Evolutionary conservation across 352 stramenopile genomes (phyloP).

Genomic region (Phytophthora melonis): DNA sequence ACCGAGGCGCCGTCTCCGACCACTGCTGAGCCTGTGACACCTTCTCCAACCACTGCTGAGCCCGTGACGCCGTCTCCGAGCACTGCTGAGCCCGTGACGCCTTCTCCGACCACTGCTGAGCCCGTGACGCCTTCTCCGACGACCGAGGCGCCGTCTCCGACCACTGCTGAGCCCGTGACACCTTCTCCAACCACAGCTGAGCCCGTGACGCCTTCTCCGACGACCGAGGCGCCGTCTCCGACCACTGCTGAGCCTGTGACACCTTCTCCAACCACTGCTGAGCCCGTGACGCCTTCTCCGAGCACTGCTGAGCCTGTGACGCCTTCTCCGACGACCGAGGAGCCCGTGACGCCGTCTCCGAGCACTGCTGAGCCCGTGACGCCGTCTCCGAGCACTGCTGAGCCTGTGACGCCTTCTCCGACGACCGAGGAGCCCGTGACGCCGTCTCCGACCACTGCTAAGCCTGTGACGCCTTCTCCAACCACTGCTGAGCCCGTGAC

Average conservation of each 20-base stretch:
- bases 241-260: not conserved
- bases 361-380: not conserved
- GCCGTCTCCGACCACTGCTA: not conserved
- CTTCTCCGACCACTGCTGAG: not conserved
- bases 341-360: not conserved
- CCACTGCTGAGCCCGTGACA: not conserved
- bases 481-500: conserved; percentile 1
- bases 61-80: not conserved
- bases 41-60: not conserved
- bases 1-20: not conserved
- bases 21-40: not conserved
- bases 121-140: not conserved
- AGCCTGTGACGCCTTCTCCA: not conserved
- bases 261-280: not conserved
- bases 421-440: not conserved
- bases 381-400: not conserved
- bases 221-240: not conserved
- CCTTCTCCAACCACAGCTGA: not conserved
- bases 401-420: not conserved
- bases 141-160: not conserved
- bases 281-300: not conserved
- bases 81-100: conserved; percentile 1
- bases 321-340: not conserved
- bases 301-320: conserved; percentile 1
- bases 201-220: not conserved